Evolutionary conservation across 2,329 filamentous ascomycete genomes (phyloP), one percentile per base, ranked within the genome.

Genomic region (Talaromyces pinophilus): DNA sequence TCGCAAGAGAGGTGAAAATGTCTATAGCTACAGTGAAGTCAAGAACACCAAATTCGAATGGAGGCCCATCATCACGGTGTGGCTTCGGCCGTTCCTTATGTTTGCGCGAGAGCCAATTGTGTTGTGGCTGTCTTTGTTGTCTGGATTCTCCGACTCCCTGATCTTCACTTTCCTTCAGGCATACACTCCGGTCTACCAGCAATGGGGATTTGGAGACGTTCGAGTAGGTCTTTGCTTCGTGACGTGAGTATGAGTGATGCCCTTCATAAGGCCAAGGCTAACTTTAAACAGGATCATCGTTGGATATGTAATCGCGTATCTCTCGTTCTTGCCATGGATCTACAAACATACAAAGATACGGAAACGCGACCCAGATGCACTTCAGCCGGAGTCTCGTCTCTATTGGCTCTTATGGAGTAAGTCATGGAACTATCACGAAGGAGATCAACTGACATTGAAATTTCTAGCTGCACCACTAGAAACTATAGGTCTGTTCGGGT

Each of bases 11-110:
- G 86, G 86, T 5, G 75, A 84, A 64, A 88, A 90, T 72, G 77
- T 92, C 68, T 92, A 86, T 74, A 91, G 91, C 0, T 90, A 90
- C 0, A 87, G 90, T 67, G 92, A 95, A 78, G 83, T 92, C 17
- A 82, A 85, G 8, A 76, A 78, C 13, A 81, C 84, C 64, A 82
- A 86, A 55, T 84, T 90, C 72, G 83, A 84, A 1, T 78, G 79
- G 61, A 82, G 80, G 67, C 87, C 89, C 69, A 78, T 90, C 15
- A 66, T 86, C 35, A 78, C 80, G 46, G 83, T 88, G 57, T 88
- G 87, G 85, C 72, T 81, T 38, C 84, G 87, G 0, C 87, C 88
- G 0, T 90, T 88, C 73, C 80, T 83, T 67, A 88, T 90, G 84
- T 88, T 90, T 71, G 63, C 87, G 17, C 86, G 82, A 1, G 88